Evolutionary conservation across 306 rosid species (phyloP), one percentile per base, ranked within the genome.

Genomic region (Abrus pulchellus): DNA sequence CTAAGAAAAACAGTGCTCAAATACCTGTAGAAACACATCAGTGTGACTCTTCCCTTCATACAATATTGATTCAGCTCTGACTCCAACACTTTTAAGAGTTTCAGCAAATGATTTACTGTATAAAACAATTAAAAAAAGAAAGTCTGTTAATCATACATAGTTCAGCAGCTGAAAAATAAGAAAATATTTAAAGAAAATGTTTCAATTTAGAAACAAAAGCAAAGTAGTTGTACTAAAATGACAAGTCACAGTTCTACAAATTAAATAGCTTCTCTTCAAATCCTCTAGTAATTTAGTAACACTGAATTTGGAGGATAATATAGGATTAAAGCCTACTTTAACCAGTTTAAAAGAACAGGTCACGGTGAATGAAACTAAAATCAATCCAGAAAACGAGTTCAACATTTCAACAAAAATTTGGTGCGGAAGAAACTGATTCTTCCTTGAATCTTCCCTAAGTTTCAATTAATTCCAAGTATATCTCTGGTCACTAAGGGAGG

Each of bases 1-100:
- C 67, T 67, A 60, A 76, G 48, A 36, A 45, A 10, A 72, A 63
- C 50, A 27, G 50, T 57, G 74, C 62, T 43, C 55, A 40, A 43
- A 81, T 80, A 94, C 99, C 97, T 94, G 99, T 72, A 94, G 92
- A 88, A 94, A 94, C 86, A 94, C 77, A 77, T 94, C 99, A 11
- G 99, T 94, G 68, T 94, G 99, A 14, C 97, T 93, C 86, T 91
- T 94, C 64, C 90, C 97, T 72, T 91, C 91, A 56, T 92, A 94
- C 53, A 92, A 74, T 90, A 94, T 74, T 54, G 94, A 12, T 65
- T 91, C 87, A 61, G 97, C 94, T 84, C 77, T 87, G 61, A 79
- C 95, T 88, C 99, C 97, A 77, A 84, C 75, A 72, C 76, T 83
- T 75, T 76, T 79, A 75, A 94, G 97, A 82, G 94, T 81, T 79